These are phyloP conservation scores for Candida odintsovae DNA, from an alignment of 805 yeast species.

Conservation along the genomic window DNA sequence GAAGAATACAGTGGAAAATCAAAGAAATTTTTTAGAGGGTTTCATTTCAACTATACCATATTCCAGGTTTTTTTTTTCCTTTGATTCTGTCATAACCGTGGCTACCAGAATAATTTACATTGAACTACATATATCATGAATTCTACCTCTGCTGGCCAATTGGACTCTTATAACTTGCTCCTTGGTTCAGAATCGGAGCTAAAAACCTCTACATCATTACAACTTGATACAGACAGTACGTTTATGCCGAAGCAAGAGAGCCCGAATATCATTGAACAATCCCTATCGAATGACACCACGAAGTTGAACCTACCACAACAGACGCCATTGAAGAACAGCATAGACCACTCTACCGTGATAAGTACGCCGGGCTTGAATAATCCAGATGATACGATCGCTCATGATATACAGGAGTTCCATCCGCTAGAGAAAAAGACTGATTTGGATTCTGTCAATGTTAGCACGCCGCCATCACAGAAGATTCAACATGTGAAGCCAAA, in stretches of 20 bases:
- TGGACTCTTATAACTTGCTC: slow-evolving; percentile 12
- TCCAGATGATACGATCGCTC: slow-evolving; percentile 16
- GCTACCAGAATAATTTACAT: background rate
- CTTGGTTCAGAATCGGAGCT: slow-evolving; percentile 9
- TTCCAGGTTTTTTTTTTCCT: background rate
- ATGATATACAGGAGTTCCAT: background rate
- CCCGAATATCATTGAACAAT: slow-evolving; percentile 4
- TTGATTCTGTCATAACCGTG: background rate
- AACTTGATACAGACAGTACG: background rate
- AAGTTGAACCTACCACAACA: background rate
- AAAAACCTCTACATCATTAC: background rate
- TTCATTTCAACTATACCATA: background rate
- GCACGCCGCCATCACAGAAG: background rate
- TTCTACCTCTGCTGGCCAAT: slow-evolving; percentile 13
- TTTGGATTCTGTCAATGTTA: background rate
- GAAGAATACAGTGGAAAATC: background rate
- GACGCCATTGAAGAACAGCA: background rate
- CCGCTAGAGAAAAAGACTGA: background rate
- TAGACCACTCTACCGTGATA: background rate
- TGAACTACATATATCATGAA: slow-evolving; percentile 6
- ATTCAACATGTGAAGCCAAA: background rate
- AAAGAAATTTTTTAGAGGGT: background rate
- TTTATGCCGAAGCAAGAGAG: slow-evolving; percentile 1
- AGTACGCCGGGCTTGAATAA: background rate
- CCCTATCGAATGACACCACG: background rate